These are phyloP conservation scores for Malus sylvestris DNA, from an alignment of 306 rosid species.

Conservation along the genomic window DNA sequence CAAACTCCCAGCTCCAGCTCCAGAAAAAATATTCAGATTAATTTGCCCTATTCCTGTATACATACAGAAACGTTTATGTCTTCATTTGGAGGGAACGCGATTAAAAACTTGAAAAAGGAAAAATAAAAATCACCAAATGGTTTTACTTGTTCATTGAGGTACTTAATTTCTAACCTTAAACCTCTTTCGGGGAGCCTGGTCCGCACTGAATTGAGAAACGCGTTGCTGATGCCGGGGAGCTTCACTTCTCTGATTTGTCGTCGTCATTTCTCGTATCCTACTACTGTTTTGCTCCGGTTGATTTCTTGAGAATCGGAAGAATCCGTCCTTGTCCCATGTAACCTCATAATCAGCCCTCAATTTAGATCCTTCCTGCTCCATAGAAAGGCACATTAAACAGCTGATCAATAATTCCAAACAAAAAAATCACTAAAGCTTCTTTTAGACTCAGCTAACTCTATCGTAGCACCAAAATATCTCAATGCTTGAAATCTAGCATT, in stretches of 20 bases:
- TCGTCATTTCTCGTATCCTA: constrained; percentile 20
- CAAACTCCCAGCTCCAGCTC: constrained; percentile 2
- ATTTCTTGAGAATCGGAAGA: constrained; percentile 43
- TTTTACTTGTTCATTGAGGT: not conserved
- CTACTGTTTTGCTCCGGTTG: constrained; percentile 33
- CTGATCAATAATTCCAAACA: not conserved
- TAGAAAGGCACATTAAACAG: constrained; percentile 11
- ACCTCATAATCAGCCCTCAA: constrained; percentile 80
- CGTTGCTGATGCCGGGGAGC: constrained; percentile 54
- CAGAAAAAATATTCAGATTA: not conserved
- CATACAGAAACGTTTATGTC: constrained; percentile 1
- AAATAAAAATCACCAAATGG: not conserved
- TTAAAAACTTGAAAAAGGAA: constrained; percentile 2
- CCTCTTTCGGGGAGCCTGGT: constrained; percentile 59
- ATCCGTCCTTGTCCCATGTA: constrained; percentile 70
- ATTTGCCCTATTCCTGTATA: constrained; percentile 48
- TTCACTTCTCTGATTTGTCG: constrained; percentile 54
- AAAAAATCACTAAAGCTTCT: not conserved
- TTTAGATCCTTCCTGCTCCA: constrained; percentile 71
- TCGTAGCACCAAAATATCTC: not conserved
- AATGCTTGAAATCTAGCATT: not conserved
- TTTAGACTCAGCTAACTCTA: not conserved
- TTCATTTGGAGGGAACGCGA: not conserved
- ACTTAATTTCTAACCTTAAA: constrained; percentile 53
- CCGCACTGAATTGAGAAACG: constrained; percentile 47